Evolutionary conservation across 345 rosid genomes (phyloP).

Genomic region (Passiflora organensis): DNA sequence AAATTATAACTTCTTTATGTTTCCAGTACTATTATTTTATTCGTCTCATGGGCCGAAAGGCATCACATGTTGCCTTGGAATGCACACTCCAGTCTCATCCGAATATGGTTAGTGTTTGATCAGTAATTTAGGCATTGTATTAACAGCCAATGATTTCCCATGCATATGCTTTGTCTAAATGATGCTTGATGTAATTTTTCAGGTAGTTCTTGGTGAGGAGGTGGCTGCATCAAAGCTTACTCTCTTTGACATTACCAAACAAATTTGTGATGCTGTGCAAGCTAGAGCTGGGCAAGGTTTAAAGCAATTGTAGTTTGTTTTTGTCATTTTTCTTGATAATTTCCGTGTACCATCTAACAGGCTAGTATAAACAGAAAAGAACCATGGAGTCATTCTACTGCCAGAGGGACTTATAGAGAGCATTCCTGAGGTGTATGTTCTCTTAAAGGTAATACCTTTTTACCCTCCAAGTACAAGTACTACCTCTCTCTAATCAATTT

Average conservation of each 20-base stretch:
- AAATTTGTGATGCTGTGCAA: constrained; percentile 96
- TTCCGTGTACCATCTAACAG: constrained; percentile 16
- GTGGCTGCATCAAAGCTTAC: constrained; percentile 98
- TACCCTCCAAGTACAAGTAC: too few relatives aligned
- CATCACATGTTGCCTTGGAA: constrained; percentile 94
- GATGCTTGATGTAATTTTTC: constrained; percentile 13
- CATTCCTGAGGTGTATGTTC: too few relatives aligned
- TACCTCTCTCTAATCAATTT: too few relatives aligned
- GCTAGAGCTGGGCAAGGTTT: constrained; percentile 87
- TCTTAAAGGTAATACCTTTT: too few relatives aligned
- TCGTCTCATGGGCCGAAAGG: constrained; percentile 96
- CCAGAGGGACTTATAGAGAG: too few relatives aligned
- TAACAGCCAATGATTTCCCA: neutral
- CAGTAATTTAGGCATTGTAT: constrained; percentile 10
- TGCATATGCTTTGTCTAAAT: neutral
- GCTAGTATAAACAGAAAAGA: constrained; percentile 53
- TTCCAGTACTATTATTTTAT: constrained; percentile 93
- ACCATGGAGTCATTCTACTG: constrained; percentile 8
- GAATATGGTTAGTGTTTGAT: constrained; percentile 63
- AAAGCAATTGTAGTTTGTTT: constrained; percentile 7
- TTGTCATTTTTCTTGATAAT: too few relatives aligned
- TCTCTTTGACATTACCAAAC: constrained; percentile 78
- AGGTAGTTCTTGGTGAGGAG: constrained; percentile 97
- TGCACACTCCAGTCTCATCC: constrained; percentile 99
- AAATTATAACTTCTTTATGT: neutral